Percentiles rank a stretch among this genome's conserved stretches.
Conservation (phyloP, 495 filamentous ascomycete species). For the Podospora australis region DNA sequence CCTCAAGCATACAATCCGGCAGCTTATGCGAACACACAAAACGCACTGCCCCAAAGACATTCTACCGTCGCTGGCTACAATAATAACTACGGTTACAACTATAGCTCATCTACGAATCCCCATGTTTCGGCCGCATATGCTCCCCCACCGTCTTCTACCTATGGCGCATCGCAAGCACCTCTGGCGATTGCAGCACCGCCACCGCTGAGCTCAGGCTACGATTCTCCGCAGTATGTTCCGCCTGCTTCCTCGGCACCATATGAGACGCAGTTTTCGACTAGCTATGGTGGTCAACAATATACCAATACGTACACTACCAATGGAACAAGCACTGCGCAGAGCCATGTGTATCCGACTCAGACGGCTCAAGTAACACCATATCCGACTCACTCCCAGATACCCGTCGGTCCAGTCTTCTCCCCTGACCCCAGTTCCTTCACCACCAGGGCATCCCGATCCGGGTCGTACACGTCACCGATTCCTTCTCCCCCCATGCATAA, state of each 20-base stretch:
- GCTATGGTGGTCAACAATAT: conserved; percentile 23
- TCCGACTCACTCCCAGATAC: conserved; percentile 40
- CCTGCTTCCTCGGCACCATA: conserved; percentile 21
- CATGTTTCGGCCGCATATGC: conserved; percentile 29
- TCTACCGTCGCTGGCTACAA: conserved; percentile 38
- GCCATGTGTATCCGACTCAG: conserved; percentile 27
- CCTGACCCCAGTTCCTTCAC: conserved; percentile 37
- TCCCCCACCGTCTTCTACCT: conserved; percentile 25
- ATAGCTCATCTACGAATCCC: conserved; percentile 30
- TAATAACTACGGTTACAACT: conserved; percentile 35
- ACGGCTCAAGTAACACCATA: conserved; percentile 40
- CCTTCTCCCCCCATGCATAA: conserved; percentile 33
- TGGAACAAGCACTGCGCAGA: conserved; percentile 18
- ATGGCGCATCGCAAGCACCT: conserved; percentile 22
- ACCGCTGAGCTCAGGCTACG: conserved; percentile 28
- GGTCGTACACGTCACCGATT: conserved; percentile 35
- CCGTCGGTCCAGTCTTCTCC: conserved; percentile 39
- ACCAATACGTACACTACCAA: conserved; percentile 25
- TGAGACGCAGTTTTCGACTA: conserved; percentile 20
- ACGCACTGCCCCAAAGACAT: conserved; percentile 36
- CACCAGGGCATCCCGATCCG: conserved; percentile 35
- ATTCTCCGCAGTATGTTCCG: conserved; percentile 28
- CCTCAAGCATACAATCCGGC: conserved; percentile 46
- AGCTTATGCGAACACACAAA: conserved; percentile 36
- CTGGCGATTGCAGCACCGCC: conserved; percentile 28